These are phyloP conservation scores for Aspergillus sp. DNA, from an alignment of 2,329 filamentous ascomycete genomes.

Conservation along the genomic window DNA sequence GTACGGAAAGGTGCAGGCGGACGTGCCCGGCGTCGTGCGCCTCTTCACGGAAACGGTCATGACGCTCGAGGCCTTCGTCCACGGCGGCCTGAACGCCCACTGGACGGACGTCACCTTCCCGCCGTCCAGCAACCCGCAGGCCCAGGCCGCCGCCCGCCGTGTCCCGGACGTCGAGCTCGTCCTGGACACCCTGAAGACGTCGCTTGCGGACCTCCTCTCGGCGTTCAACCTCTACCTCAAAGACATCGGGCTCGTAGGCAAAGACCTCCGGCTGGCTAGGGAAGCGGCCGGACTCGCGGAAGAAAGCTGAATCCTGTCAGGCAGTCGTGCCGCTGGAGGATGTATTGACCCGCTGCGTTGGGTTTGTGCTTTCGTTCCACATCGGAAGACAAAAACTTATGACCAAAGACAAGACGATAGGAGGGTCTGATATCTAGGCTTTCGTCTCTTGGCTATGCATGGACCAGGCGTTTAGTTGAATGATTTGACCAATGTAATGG, in stretches of 20 bases:
- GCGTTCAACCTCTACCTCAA: slow-evolving; percentile 73
- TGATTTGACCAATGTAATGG: background rate
- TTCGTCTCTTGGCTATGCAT: slow-evolving; percentile 20
- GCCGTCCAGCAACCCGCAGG: slow-evolving; percentile 33
- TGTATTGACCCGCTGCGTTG: no score
- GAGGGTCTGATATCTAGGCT: no score
- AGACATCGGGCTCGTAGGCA: slow-evolving; percentile 66
- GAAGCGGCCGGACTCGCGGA: slow-evolving; percentile 52
- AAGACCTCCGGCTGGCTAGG: slow-evolving; percentile 72
- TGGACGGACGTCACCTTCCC: slow-evolving; percentile 73
- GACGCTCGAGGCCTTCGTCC: slow-evolving; percentile 67
- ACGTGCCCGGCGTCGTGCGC: slow-evolving; percentile 72
- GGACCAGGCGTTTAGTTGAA: slow-evolving; percentile 19
- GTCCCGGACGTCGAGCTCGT: slow-evolving; percentile 70
- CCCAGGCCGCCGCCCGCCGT: slow-evolving; percentile 35
- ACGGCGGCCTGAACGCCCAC: slow-evolving; percentile 55
- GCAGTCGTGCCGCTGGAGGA: no score
- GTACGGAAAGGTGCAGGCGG: slow-evolving; percentile 81
- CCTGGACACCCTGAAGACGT: slow-evolving; percentile 61
- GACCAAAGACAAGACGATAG: no score
- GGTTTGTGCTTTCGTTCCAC: no score
- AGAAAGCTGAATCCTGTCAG: slow-evolving; percentile 6
- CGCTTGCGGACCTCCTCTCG: slow-evolving; percentile 63
- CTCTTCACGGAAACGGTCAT: slow-evolving; percentile 68
- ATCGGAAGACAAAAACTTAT: no score